Percentiles rank a stretch among this genome's conserved stretches.
Evolutionary conservation across 192 early-diverging fungal genomes (phyloP).

Genomic region (Entophlyctis helioformis): DNA sequence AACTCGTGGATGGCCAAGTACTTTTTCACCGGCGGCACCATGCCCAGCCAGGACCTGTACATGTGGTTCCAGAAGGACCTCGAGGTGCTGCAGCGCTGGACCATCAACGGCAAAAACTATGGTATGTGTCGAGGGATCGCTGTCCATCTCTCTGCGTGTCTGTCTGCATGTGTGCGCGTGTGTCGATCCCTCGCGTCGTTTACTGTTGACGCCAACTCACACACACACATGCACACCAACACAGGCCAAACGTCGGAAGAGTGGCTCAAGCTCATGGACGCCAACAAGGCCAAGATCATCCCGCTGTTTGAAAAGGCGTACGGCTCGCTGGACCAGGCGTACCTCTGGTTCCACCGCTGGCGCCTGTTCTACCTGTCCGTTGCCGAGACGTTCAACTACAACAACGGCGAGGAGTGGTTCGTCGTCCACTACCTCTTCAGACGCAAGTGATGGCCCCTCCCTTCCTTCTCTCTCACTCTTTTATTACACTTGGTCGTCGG

Average conservation of each 20-base stretch:
- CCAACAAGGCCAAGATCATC: constrained; percentile 23
- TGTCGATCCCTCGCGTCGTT: neutral
- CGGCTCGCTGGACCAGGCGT: constrained; percentile 23
- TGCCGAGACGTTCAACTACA: constrained; percentile 44
- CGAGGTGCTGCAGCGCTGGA: constrained; percentile 44
- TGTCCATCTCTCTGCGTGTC: too few relatives aligned
- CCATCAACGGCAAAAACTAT: constrained; percentile 48
- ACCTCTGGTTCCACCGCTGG: constrained; percentile 53
- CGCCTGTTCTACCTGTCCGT: constrained; percentile 45
- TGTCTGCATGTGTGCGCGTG: too few relatives aligned
- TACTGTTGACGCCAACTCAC: too few relatives aligned
- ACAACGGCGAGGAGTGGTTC: constrained; percentile 44
- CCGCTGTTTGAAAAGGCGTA: constrained; percentile 28
- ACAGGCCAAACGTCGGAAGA: constrained; percentile 31
- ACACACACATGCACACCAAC: neutral
- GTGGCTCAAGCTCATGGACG: constrained; percentile 42
- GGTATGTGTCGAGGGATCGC: too few relatives aligned
- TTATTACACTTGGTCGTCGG: too few relatives aligned
- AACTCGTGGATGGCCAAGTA: constrained; percentile 39
- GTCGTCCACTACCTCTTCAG: constrained; percentile 56
- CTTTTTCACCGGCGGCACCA: constrained; percentile 57
- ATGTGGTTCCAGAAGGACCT: constrained; percentile 47
- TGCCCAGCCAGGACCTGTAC: constrained; percentile 40
- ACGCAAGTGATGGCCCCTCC: neutral
- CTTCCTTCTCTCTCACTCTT: too few relatives aligned